A percentile compares a stretch with the other conserved stretches of the same genome.
phyloP scores from a whole-genome alignment of 805 yeast genomes.

The Candida palmyrensis region DNA sequence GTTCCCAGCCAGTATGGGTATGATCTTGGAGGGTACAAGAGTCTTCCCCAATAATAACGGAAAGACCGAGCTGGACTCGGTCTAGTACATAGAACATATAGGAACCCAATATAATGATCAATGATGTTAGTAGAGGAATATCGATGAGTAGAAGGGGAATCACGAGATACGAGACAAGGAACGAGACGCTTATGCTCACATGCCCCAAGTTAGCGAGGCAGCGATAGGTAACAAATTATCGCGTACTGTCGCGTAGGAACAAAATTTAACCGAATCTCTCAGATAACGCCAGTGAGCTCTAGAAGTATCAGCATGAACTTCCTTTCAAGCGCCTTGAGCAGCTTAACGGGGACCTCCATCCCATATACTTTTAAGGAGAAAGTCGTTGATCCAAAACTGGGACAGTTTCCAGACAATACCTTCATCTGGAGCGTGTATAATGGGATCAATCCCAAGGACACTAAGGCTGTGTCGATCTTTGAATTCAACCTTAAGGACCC shows the following conservation, averaged over 20 bases:
- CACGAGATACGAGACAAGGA: too few species aligned
- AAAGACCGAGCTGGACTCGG: too few species aligned
- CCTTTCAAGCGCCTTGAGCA: conserved; percentile 55
- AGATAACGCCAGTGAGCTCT: too few species aligned
- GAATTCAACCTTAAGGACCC: conserved; percentile 50
- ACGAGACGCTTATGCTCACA: too few species aligned
- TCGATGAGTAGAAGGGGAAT: too few species aligned
- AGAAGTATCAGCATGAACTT: conserved; percentile 50
- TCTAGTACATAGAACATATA: too few species aligned
- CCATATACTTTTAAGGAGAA: conserved; percentile 54
- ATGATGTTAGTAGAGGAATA: too few species aligned
- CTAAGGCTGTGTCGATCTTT: conserved; percentile 55
- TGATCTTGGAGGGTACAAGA: conserved; percentile 3
- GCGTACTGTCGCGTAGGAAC: too few species aligned
- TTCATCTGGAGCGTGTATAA: conserved; percentile 61
- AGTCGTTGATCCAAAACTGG: conserved; percentile 22
- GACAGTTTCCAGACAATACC: conserved; percentile 15
- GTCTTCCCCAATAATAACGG: background rate
- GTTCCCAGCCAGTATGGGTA: conserved; percentile 1
- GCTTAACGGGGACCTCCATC: conserved; percentile 51
- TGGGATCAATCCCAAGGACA: conserved; percentile 51
- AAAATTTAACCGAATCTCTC: too few species aligned
- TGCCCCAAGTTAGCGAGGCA: too few species aligned
- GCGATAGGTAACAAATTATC: too few species aligned
- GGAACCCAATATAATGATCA: too few species aligned